A percentile compares a stretch with the other conserved stretches of the same genome.
phyloP scores from a whole-genome alignment of 768 basidiomycete species.

The Psilocybe sp. region DNA sequence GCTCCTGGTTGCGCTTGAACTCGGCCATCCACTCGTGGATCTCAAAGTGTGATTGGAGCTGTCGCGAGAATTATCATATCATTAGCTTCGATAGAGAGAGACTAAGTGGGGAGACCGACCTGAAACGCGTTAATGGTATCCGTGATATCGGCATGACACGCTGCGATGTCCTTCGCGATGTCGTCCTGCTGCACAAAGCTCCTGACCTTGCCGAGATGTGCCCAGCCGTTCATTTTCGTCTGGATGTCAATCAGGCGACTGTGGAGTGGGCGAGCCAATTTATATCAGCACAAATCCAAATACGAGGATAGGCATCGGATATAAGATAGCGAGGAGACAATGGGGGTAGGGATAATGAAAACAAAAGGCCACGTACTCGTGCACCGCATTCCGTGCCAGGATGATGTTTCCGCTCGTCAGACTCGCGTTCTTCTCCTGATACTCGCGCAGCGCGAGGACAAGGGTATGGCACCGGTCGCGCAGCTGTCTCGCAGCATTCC shows the following conservation, averaged over 20 bases:
- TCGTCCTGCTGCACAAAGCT: constrained; percentile 45
- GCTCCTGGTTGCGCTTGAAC: constrained; percentile 32
- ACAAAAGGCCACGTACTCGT: constrained; percentile 13
- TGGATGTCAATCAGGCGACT: constrained; percentile 29
- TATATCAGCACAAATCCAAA: background rate
- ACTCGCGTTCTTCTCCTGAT: constrained; percentile 27
- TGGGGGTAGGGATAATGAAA: no score
- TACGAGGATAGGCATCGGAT: background rate
- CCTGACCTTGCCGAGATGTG: constrained; percentile 32
- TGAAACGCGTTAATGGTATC: constrained; percentile 48
- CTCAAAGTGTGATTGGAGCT: constrained; percentile 46
- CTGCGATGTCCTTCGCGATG: constrained; percentile 40
- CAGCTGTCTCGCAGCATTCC: constrained; percentile 41
- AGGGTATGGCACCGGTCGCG: constrained; percentile 44
- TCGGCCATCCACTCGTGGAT: constrained; percentile 48
- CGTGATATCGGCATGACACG: constrained; percentile 41
- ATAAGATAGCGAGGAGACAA: no score
- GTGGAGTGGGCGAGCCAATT: background rate
- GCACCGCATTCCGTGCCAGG: constrained; percentile 31
- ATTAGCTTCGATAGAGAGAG: no score
- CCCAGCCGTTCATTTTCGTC: constrained; percentile 42
- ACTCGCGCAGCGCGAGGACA: constrained; percentile 35
- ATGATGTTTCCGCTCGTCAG: constrained; percentile 18
- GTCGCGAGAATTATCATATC: no score
- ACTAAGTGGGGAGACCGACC: no score